Evolutionary conservation across 768 basidiomycete genomes (phyloP), one percentile per base, ranked within the genome.

Genomic region (Leccinellum albellum): DNA sequence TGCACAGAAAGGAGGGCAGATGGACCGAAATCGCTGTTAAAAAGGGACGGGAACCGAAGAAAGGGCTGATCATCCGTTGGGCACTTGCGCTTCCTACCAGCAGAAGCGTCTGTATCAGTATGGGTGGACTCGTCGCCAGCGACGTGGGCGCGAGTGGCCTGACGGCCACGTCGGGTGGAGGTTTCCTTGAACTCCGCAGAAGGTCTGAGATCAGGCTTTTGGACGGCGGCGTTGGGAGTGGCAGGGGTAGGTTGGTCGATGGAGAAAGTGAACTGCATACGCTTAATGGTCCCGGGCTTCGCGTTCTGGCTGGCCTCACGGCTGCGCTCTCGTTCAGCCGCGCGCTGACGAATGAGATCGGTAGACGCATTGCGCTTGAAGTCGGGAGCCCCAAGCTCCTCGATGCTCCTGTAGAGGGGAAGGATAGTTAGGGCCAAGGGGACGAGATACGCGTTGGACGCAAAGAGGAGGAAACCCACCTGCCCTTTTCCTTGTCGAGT

Each of bases 191-290:
- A 86, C 61, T 87, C 86, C 1, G 78, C 73, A 17, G 84, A 85
- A 6, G 86, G 87, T 65, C 82, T 84, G 23, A 83, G 73, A 69
- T 86, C 84, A 6, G 86, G 87, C 69, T 87, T 88, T 65, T 82
- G 80, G 61, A 81, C 80, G 23, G 57, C 35, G 21, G 74, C 64
- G 57, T 77, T 78, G 15, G 79, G 72, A 15, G 70, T 70, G 21
- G 80, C 68, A 2, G 80, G 77, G 15, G 75, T 65, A 17, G 86
- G 87, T 57, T 87, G 85, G 72, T 92, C 91, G 62, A 92, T 79
- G 62, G 87, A 87, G 72, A 93, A 93, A 1, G 90, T 93, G 74
- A 91, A 93, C 64, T 94, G 91, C 89, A 92, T 91, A 46, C 90
- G 85, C 62, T 90, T 88, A 74, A 92, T 88, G 50, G 81, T 87